phyloP scores from a whole-genome alignment of 2,329 filamentous ascomycete genomes.

The Trichoderma sp. region DNA sequence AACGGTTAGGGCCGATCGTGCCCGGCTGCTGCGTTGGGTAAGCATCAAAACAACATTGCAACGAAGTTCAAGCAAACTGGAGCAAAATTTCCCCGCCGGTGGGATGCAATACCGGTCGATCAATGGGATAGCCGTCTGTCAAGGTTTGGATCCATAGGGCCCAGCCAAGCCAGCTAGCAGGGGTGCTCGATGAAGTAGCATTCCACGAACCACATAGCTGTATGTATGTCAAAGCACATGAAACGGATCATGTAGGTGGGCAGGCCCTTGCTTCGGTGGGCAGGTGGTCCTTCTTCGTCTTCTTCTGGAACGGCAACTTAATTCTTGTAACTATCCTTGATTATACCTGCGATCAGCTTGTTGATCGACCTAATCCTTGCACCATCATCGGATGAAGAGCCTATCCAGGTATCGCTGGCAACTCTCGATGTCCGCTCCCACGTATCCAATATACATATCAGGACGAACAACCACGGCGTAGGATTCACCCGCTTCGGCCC shows the following conservation, averaged over 20 bases:
- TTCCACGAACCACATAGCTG: neutral
- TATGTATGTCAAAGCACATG: neutral
- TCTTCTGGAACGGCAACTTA: neutral
- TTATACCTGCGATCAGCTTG: neutral
- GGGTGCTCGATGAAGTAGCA: neutral
- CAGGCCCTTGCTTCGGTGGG: neutral
- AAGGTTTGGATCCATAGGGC: neutral
- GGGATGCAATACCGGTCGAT: conserved; percentile 5
- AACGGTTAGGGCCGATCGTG: neutral
- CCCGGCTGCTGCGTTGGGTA: neutral
- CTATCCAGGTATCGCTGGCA: conserved; percentile 33
- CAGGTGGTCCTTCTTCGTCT: neutral
- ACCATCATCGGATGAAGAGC: conserved; percentile 17
- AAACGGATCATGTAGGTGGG: neutral
- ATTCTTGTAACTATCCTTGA: neutral
- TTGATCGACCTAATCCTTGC: neutral
- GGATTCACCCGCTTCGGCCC: conserved; percentile 29
- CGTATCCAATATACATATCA: conserved; percentile 45
- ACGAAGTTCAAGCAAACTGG: neutral
- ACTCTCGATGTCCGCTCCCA: conserved; percentile 29
- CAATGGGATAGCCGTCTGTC: neutral
- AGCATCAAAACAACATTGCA: neutral
- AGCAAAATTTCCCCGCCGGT: neutral
- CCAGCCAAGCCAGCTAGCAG: neutral
- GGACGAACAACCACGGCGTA: conserved; percentile 41